phyloP scores from a whole-genome alignment of 345 rosid species.

The Combretum micranthum region DNA sequence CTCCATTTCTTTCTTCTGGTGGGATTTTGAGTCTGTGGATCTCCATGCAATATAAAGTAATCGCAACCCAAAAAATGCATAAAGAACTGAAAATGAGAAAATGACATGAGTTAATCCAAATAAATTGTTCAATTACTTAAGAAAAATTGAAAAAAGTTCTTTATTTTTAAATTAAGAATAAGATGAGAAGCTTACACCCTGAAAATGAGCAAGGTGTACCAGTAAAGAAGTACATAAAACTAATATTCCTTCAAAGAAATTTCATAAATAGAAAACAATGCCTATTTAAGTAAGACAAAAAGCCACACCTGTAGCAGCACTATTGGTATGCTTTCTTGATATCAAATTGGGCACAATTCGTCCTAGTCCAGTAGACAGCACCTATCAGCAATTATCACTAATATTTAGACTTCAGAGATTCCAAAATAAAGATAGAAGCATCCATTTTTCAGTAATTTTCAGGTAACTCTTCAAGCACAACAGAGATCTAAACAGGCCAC shows the following conservation, averaged over 20 bases:
- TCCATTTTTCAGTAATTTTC: too few species aligned
- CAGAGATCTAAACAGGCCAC: constrained; percentile 6
- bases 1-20: constrained; percentile 95
- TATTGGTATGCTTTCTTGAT: constrained; percentile 97
- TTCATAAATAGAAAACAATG: neutral
- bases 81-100: constrained; percentile 51
- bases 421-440: too few species aligned
- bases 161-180: too few species aligned
- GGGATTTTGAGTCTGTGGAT: constrained; percentile 85
- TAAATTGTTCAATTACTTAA: neutral
- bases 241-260: too few species aligned
- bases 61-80: constrained; percentile 87
- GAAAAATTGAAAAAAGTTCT: neutral
- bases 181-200: too few species aligned
- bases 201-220: too few species aligned
- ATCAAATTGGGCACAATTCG: constrained; percentile 98
- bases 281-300: neutral
- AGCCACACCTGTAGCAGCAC: constrained; percentile 85
- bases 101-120: neutral
- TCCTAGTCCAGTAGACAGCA: constrained; percentile 98
- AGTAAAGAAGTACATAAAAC: too few species aligned
- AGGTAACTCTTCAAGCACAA: too few species aligned
- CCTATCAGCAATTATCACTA: constrained; percentile 35
- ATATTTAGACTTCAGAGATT: neutral
- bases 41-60: constrained; percentile 98